Conservation (phyloP, 176 grass and related monocot species). For the Lolium perenne region DNA sequence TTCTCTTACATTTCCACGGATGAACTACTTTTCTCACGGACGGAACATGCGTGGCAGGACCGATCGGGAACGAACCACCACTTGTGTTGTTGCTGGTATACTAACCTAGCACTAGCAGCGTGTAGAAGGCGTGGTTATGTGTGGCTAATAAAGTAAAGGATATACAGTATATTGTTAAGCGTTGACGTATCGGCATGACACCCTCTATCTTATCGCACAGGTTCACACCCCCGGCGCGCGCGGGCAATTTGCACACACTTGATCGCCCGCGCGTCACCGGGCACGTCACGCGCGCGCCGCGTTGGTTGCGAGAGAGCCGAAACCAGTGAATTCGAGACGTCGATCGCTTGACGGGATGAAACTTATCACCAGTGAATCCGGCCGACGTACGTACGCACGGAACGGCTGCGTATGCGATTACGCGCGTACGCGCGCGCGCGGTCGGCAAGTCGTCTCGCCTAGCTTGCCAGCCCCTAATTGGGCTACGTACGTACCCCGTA, state of each 20-base stretch:
- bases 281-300: conserved; percentile 28
- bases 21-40: not conserved
- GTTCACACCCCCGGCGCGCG: not conserved
- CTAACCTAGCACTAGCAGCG: not conserved
- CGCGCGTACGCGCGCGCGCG: not conserved
- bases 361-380: not conserved
- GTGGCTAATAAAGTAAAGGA: not conserved
- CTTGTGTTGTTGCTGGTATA: not conserved
- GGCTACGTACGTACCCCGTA: too few relatives aligned
- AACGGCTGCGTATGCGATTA: conserved; percentile 11
- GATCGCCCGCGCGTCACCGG: not conserved
- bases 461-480: not conserved
- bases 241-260: not conserved
- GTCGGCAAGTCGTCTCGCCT: not conserved
- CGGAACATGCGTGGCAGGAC: not conserved
- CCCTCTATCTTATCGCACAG: not conserved
- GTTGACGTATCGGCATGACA: conserved; percentile 12
- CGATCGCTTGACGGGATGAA: not conserved
- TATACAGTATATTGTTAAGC: not conserved
- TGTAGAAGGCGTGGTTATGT: not conserved
- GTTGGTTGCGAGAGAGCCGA: not conserved
- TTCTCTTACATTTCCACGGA: not conserved
- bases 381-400: not conserved
- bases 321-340: not conserved
- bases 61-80: not conserved